Percentiles rank a stretch among this genome's conserved stretches.
Conservation (phyloP, 345 rosid genomes). For the Firmiana major region DNA sequence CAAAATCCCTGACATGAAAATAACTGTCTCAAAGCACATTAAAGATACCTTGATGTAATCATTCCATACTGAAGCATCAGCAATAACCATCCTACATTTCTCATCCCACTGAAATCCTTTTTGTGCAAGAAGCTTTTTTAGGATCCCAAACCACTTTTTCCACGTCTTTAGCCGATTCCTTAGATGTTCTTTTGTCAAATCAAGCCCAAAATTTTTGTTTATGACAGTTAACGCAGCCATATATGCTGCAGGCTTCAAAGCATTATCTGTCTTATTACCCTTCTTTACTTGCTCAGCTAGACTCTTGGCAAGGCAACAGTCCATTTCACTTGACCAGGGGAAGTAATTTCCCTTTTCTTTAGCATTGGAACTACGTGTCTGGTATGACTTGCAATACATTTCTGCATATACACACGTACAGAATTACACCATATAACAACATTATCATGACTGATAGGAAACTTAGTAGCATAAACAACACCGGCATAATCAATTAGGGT, state of each 20-base stretch:
- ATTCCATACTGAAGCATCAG: slow-evolving; percentile 14
- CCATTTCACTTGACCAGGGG: slow-evolving; percentile 9
- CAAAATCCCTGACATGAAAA: neutral
- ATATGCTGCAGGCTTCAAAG: slow-evolving; percentile 12
- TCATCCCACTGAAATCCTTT: slow-evolving; percentile 22
- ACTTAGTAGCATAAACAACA: neutral
- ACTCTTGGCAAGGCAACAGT: slow-evolving; percentile 1
- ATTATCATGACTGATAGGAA: neutral
- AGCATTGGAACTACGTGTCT: neutral
- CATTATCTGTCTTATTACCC: slow-evolving; percentile 6
- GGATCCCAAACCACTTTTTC: slow-evolving; percentile 7
- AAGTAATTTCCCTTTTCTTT: slow-evolving; percentile 6
- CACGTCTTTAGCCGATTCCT: slow-evolving; percentile 9
- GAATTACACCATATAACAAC: neutral
- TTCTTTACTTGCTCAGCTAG: slow-evolving; percentile 14
- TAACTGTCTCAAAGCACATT: neutral
- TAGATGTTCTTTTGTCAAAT: slow-evolving; percentile 11
- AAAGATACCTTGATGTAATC: slow-evolving; percentile 10
- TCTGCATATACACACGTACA: neutral
- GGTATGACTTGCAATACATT: neutral
- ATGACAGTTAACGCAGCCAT: neutral
- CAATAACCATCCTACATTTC: slow-evolving; percentile 4
- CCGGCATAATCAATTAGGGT: neutral
- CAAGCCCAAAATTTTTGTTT: slow-evolving; percentile 11
- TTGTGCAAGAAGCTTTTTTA: slow-evolving; percentile 8